Percentiles rank a stretch among this genome's conserved stretches.
Evolutionary conservation across 2,329 filamentous ascomycete species (phyloP).

Genomic region (Xylogone sp.): DNA sequence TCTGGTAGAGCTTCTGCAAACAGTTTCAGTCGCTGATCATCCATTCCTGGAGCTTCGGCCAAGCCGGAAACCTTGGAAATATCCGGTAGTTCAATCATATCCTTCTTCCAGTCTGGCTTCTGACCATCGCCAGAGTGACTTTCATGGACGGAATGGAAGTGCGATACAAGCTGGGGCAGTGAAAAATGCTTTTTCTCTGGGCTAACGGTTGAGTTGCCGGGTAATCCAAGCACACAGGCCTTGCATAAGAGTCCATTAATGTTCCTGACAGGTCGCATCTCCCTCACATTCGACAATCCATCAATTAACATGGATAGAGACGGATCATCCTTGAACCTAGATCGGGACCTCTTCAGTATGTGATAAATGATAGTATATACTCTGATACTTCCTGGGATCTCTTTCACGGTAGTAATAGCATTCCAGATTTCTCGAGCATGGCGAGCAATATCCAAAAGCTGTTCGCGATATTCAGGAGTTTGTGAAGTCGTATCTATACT

Average conservation of each 20-base stretch:
- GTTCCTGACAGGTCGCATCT: conserved; percentile 53
- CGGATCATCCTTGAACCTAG: conserved; percentile 53
- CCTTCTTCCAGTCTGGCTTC: conserved; percentile 49
- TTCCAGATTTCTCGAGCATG: conserved; percentile 62
- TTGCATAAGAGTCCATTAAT: conserved; percentile 53
- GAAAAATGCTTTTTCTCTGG: conserved; percentile 42
- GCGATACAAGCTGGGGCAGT: conserved; percentile 56
- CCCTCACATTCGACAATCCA: conserved; percentile 50
- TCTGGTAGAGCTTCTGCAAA: conserved; percentile 48
- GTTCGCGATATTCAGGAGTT: conserved; percentile 40
- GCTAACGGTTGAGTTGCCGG: conserved; percentile 14
- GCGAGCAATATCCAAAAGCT: conserved; percentile 49
- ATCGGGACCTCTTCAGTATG: conserved; percentile 52
- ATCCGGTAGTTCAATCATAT: conserved; percentile 59
- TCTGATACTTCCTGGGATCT: conserved; percentile 58
- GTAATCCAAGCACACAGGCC: conserved; percentile 40
- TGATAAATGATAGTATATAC: conserved; percentile 63
- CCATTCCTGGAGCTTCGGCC: conserved; percentile 49
- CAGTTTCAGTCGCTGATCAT: conserved; percentile 49
- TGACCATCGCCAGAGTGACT: conserved; percentile 24
- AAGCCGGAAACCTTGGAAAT: conserved; percentile 43
- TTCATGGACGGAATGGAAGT: conserved; percentile 44
- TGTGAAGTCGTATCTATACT: conserved; percentile 23
- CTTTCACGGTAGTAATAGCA: conserved; percentile 52
- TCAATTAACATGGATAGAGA: conserved; percentile 57